Evolutionary conservation across 371 early-diverging fungal genomes (phyloP), one percentile per base, ranked within the genome.

Genomic region (Mortierella sp.): DNA sequence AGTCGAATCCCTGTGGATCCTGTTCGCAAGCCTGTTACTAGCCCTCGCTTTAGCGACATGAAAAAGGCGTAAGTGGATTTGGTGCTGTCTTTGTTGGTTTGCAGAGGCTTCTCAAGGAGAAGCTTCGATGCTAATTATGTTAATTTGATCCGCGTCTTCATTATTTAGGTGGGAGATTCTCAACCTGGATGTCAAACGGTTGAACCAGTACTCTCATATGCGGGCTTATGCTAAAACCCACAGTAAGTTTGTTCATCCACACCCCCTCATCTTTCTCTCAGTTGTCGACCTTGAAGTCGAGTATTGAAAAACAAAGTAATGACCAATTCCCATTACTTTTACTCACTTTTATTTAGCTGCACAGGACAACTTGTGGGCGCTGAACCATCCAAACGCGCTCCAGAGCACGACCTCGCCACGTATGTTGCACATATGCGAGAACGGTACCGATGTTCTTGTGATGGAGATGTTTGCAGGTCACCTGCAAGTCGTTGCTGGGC

Each of bases 401-500:
- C 81, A 67, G 28, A 81, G 81, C 71, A 37, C 79, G 26, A 76
- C 85, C 0, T 78, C 79, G 2, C 85, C 85, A 13, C 80, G 71
- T 13, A 78, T 89, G 21, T 54, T 92, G 3, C 89, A 90, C 76
- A 78, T 91, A 24, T 89, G 91, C 10, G 92, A 92, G 77, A 89
- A 90, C 75, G 91, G 91, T 0, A 81, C 88, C 0, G 90, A 91
- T 79, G 93, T 91, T 13, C 80, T 92, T 14, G 84, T 92, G n/a
- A 80, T 90, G 79, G 91, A 91, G 75, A 90, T 89, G 87, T 69
- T 89, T 3, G 84, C 75, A 3, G 91, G 89, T 1, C 88, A 89
- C 64, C 69, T 91, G 19, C 91, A 91, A 21, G 89, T 93, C 3
- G 89, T 93, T 50, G 92, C 92, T 4, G 95, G 94, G 11, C 89